phyloP scores from a whole-genome alignment of 495 filamentous ascomycete species.

The Xylaria intraflava region DNA sequence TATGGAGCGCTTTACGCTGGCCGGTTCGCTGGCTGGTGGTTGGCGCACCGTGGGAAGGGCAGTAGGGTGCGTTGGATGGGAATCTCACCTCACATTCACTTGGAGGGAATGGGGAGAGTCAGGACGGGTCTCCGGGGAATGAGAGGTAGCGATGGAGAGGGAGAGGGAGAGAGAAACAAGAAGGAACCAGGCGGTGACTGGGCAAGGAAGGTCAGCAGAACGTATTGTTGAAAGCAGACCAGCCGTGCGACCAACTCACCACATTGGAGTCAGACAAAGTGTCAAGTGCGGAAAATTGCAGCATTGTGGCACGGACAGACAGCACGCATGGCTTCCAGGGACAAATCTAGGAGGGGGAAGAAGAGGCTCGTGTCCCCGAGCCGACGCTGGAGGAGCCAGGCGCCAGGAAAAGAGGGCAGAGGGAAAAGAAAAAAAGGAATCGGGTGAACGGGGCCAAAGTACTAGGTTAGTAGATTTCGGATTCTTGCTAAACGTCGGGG shows the following conservation, averaged over 20 bases:
- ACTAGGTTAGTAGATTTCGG: conserved; percentile 7
- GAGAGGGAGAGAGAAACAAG: not conserved
- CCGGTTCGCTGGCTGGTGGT: not conserved
- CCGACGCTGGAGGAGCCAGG: not conserved
- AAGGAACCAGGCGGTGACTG: not conserved
- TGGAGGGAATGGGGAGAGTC: not conserved
- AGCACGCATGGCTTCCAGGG: not conserved
- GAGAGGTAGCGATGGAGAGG: not conserved
- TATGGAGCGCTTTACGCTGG: not conserved
- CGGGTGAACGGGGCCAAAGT: conserved; percentile 2
- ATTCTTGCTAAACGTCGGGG: conserved; percentile 7
- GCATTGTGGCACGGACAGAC: not conserved
- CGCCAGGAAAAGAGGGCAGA: not conserved
- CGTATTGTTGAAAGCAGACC: not conserved
- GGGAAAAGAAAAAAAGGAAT: not conserved
- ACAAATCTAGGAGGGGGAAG: not conserved
- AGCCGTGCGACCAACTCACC: conserved; percentile 10
- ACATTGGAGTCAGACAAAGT: conserved; percentile 9
- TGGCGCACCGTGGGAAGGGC: not conserved
- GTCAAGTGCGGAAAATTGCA: conserved; percentile 13
- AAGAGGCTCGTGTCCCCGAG: not conserved
- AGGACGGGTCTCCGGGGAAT: not conserved
- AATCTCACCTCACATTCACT: not conserved
- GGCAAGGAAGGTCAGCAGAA: conserved; percentile 1
- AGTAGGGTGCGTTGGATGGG: not conserved